These are phyloP conservation scores for Gossypium australe DNA, from an alignment of 345 rosid genomes.

Conservation along the genomic window DNA sequence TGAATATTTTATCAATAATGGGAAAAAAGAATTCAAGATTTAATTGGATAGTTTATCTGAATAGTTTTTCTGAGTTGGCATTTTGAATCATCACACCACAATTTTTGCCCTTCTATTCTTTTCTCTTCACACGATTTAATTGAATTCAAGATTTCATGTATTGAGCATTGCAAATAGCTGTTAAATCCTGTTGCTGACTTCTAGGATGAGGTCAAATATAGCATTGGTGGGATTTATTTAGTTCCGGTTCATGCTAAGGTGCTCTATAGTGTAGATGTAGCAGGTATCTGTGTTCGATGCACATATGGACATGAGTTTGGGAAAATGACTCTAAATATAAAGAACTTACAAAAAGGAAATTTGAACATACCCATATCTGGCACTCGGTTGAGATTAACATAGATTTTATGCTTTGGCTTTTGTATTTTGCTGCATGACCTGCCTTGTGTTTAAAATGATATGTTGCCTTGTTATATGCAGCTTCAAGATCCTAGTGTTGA, in stretches of 20 bases:
- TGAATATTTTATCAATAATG: background rate
- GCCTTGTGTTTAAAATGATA: background rate
- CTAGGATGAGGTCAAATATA: slow-evolving; percentile 1
- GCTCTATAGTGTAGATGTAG: background rate
- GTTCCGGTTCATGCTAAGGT: background rate
- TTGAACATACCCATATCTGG: background rate
- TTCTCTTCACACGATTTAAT: background rate
- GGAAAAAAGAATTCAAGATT: background rate
- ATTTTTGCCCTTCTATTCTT: background rate
- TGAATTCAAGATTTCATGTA: background rate
- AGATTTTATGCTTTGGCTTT: background rate
- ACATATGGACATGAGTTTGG: background rate
- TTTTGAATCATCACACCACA: background rate
- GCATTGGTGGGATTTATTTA: slow-evolving; percentile 3
- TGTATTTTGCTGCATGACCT: background rate
- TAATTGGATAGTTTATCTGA: too few species aligned
- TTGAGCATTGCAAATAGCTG: background rate
- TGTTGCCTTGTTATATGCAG: slow-evolving; percentile 35
- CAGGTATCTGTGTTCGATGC: background rate
- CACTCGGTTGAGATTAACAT: background rate
- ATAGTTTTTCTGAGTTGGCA: background rate
- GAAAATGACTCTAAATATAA: background rate
- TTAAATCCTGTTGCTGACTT: background rate
- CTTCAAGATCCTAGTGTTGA: slow-evolving; percentile 70
- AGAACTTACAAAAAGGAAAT: background rate